phyloP scores from a whole-genome alignment of 345 rosid genomes.

The Populus davidiana region DNA sequence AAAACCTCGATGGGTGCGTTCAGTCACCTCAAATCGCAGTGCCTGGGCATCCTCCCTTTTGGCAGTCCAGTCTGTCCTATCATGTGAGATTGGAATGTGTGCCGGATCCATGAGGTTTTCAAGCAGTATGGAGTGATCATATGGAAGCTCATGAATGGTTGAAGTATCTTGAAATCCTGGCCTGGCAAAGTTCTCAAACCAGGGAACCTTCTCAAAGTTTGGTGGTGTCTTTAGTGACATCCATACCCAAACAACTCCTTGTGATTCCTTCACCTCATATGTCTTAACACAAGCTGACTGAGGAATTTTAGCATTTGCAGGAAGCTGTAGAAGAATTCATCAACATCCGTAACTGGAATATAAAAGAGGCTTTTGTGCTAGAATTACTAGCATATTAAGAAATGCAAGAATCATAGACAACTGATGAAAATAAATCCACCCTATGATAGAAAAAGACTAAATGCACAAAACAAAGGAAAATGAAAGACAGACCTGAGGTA shows the following conservation, averaged over 20 bases:
- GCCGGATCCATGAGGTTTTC: conserved; percentile 99
- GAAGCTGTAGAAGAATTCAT: conserved; percentile 47
- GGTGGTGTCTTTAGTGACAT: conserved; percentile 77
- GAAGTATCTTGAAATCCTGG: conserved; percentile 74
- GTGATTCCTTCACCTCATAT: conserved; percentile 74
- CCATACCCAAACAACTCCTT: conserved; percentile 97
- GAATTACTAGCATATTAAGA: too few species aligned
- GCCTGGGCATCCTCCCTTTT: conserved; percentile 91
- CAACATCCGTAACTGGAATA: not conserved
- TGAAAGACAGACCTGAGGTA: conserved; percentile 67
- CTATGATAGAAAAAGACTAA: not conserved
- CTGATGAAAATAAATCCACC: not conserved
- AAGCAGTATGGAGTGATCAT: conserved; percentile 88
- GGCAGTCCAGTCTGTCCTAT: conserved; percentile 79
- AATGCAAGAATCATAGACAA: not conserved
- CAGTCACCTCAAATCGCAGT: conserved; percentile 63
- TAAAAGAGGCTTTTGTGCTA: too few species aligned
- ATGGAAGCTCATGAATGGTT: conserved; percentile 83
- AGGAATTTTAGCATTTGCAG: conserved; percentile 78
- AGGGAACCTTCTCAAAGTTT: conserved; percentile 58
- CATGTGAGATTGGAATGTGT: conserved; percentile 89
- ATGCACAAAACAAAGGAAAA: not conserved
- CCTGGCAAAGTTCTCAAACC: conserved; percentile 82
- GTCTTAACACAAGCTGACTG: conserved; percentile 67
- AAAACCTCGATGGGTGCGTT: conserved; percentile 68